Evolutionary conservation across 75 land plant species (phyloP), one percentile per base, ranked within the genome.

Genomic region (Sequoiadendron giganteum): DNA sequence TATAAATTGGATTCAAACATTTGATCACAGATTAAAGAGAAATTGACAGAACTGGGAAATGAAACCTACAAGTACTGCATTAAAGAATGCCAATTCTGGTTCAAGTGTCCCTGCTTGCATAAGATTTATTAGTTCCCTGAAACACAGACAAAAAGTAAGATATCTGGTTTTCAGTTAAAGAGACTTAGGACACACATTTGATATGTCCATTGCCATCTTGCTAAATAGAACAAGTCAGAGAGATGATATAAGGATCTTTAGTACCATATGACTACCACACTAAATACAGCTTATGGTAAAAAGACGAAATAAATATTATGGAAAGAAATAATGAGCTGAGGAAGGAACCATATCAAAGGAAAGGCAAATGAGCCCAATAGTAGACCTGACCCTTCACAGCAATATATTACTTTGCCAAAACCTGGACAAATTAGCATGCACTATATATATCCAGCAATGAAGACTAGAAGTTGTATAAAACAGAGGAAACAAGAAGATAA

Each of bases 81-180:
- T 95, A 34, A 96, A 92, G 89, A 97, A 92, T 32, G 96, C 96
- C 75, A 93, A 83, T 90, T 97, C 99, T 10, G 98, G 99, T 65
- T 90, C 90, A 81, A 97, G 80, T 13, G 91, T 92, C 58, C 98
- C 99, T 45, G 93, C 91, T 90, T 96, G 98, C 95, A 97, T 92
- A 18, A 89, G 87, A 55, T 90, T 87, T 42, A 97, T 88, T 61
- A 97, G 95, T 86, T 96, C 97, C 92, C 99, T 97, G 93, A 82
- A 95, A 89, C 48, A 89, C 10, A 87, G 82, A 86, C n/a, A 30
- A 21, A 43, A 14, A 47, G 47, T 30, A 83, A 88, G 70, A 81
- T 28, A 45, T 45, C 48, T 81, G 4, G 49, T 3, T 28, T 81
- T 45, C n/a, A 45, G 84, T 81, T 43, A 25, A 43, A 81, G 84